These are phyloP conservation scores for Leccinellum albellum DNA, from an alignment of 768 basidiomycete genomes.

Conservation along the genomic window DNA sequence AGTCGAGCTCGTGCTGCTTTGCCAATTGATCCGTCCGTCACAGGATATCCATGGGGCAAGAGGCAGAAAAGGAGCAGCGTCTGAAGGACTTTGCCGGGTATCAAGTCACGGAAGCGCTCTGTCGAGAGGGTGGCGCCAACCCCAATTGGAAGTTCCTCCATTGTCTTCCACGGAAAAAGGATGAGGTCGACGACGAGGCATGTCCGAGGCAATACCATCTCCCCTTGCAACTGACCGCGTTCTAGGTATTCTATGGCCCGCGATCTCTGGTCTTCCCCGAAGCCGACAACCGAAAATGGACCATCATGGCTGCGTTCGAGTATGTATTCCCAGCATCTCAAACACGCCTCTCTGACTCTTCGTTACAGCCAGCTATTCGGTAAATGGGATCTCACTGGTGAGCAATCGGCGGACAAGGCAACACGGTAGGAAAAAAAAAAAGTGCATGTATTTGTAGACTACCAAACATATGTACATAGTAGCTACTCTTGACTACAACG, in stretches of 20 bases:
- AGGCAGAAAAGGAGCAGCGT: slow-evolving; percentile 86
- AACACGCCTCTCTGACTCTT: slow-evolving; percentile 3
- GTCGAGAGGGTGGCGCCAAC: slow-evolving; percentile 75
- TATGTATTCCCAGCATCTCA: slow-evolving; percentile 37
- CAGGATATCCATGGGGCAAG: slow-evolving; percentile 99
- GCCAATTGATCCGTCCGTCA: not conserved
- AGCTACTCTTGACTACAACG: not conserved
- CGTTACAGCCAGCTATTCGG: slow-evolving; percentile 37
- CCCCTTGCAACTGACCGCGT: not conserved
- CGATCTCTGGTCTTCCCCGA: slow-evolving; percentile 91
- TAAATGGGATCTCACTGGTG: slow-evolving; percentile 39
- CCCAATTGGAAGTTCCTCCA: slow-evolving; percentile 93
- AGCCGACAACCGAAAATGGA: slow-evolving; percentile 97
- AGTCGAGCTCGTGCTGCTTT: not conserved
- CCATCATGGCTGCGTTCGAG: slow-evolving; percentile 91
- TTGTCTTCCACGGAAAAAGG: slow-evolving; percentile 86
- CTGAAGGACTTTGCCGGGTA: slow-evolving; percentile 86
- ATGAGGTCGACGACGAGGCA: slow-evolving; percentile 97
- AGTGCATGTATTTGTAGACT: not conserved
- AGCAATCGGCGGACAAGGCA: slow-evolving; percentile 13
- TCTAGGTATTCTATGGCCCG: slow-evolving; percentile 86
- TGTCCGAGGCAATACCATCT: not conserved
- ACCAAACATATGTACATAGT: slow-evolving; percentile 7
- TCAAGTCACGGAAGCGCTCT: slow-evolving; percentile 89
- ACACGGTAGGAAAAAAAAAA: not conserved